Conservation (phyloP, 257 asterid genomes). For the Thymus quinquecostatus region DNA sequence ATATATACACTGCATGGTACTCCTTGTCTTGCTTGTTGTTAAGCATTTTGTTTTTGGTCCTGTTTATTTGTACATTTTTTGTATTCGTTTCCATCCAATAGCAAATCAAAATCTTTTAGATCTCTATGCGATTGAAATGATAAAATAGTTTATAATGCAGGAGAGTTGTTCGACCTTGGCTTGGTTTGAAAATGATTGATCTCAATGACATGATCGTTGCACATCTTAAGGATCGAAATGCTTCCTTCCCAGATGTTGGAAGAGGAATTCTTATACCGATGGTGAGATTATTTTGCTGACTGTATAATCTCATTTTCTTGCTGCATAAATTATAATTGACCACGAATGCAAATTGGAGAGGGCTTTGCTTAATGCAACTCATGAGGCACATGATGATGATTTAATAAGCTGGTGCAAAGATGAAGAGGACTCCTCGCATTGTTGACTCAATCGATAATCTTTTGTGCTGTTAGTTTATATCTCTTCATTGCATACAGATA, state of each 20-base stretch:
- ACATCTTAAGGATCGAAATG: constrained; percentile 74
- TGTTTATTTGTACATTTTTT: not conserved
- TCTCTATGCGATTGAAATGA: not conserved
- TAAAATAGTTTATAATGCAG: constrained; percentile 46
- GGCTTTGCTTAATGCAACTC: constrained; percentile 14
- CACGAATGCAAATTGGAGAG: not conserved
- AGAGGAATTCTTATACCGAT: constrained; percentile 80
- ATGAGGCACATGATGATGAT: constrained; percentile 6
- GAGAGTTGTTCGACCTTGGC: constrained; percentile 97
- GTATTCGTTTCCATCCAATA: no score
- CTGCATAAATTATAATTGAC: constrained; percentile 11
- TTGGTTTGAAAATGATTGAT: constrained; percentile 89
- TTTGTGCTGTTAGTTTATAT: no score
- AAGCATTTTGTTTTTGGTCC: constrained; percentile 3
- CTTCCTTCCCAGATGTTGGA: constrained; percentile 68
- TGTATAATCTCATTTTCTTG: constrained; percentile 23
- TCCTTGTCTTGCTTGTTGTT: not conserved
- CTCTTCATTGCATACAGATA: no score
- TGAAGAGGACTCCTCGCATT: no score
- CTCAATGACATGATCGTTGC: constrained; percentile 80
- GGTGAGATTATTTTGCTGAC: constrained; percentile 50
- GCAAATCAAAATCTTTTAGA: constrained; percentile 1
- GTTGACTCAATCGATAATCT: no score
- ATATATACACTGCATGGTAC: not conserved
- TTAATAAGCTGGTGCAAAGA: not conserved